These are phyloP conservation scores for Phytophthora sp. DNA, from an alignment of 352 stramenopile genomes.

Conservation along the genomic window DNA sequence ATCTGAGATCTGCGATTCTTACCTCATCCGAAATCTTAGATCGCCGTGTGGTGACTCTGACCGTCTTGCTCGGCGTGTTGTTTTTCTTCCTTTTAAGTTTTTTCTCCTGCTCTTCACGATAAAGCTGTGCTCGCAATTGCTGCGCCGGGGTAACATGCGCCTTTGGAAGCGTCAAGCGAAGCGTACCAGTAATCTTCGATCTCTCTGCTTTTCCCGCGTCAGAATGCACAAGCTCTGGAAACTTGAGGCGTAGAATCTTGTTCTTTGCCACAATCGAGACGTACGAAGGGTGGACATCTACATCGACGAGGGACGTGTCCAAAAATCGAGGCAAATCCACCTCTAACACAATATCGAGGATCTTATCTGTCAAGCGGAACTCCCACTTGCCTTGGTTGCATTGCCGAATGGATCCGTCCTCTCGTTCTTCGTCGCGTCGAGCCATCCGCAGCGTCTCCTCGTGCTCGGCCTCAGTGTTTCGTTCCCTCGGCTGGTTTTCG, in stretches of 20 bases:
- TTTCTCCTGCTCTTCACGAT: slow-evolving; percentile 40
- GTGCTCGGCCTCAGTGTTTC: slow-evolving; percentile 90
- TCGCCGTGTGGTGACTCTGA: neutral
- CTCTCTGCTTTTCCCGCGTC: slow-evolving; percentile 59
- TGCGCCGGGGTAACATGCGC: slow-evolving; percentile 47
- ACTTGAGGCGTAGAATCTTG: slow-evolving; percentile 81
- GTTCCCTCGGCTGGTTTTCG: slow-evolving; percentile 82
- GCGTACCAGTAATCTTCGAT: slow-evolving; percentile 55
- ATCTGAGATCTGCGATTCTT: too few species aligned
- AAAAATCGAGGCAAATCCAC: slow-evolving; percentile 89
- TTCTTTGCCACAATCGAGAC: slow-evolving; percentile 94
- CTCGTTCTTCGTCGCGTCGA: slow-evolving; percentile 37
- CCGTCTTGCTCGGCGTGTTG: neutral
- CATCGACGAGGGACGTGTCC: slow-evolving; percentile 93
- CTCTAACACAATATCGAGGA: slow-evolving; percentile 71
- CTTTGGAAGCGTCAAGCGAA: slow-evolving; percentile 64
- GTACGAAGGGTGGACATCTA: slow-evolving; percentile 93
- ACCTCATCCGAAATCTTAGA: slow-evolving; percentile 39
- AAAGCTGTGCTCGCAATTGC: slow-evolving; percentile 42
- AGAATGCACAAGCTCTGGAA: slow-evolving; percentile 63
- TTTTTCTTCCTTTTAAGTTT: slow-evolving; percentile 10
- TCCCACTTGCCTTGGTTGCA: slow-evolving; percentile 93
- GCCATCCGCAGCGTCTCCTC: slow-evolving; percentile 48
- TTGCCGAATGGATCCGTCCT: slow-evolving; percentile 61
- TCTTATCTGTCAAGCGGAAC: slow-evolving; percentile 78